These are phyloP conservation scores for Aureobasidium uvarum DNA, from an alignment of 2,329 filamentous ascomycete species.

Conservation along the genomic window DNA sequence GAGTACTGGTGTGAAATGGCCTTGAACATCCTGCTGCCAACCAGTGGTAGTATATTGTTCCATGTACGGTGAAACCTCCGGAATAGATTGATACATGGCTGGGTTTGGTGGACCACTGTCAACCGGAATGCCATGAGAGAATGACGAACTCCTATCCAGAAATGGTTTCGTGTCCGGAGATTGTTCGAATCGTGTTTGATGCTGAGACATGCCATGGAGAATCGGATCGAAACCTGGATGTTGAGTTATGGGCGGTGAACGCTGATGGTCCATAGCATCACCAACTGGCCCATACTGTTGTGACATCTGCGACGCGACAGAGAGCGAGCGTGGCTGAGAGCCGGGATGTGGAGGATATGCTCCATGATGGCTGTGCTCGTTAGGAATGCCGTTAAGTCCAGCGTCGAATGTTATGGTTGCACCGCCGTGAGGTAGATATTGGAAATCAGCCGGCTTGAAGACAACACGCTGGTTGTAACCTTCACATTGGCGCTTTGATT, in stretches of 20 bases:
- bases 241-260: conserved; percentile 1
- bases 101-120: conserved; percentile 17
- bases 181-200: neutral
- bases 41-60: conserved; percentile 9
- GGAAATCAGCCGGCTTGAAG: conserved; percentile 69
- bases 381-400: neutral
- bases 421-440: conserved; percentile 46
- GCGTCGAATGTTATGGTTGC: conserved; percentile 40
- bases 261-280: conserved; percentile 1
- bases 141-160: neutral
- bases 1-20: conserved; percentile 15
- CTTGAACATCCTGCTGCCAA: conserved; percentile 15
- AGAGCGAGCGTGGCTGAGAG: conserved; percentile 3
- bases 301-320: conserved; percentile 4
- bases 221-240: neutral
- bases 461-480: conserved; percentile 78
- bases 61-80: conserved; percentile 1
- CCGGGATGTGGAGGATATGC: neutral
- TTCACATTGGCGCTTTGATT: conserved; percentile 79
- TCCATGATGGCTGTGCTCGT: conserved; percentile 6
- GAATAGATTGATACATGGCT: conserved; percentile 7
- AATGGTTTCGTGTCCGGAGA: conserved; percentile 7
- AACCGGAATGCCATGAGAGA: neutral
- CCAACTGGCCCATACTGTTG: conserved; percentile 7
- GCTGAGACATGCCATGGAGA: conserved; percentile 13